phyloP scores from a whole-genome alignment of 257 asterid genomes.

The Galeopsis tetrahit region DNA sequence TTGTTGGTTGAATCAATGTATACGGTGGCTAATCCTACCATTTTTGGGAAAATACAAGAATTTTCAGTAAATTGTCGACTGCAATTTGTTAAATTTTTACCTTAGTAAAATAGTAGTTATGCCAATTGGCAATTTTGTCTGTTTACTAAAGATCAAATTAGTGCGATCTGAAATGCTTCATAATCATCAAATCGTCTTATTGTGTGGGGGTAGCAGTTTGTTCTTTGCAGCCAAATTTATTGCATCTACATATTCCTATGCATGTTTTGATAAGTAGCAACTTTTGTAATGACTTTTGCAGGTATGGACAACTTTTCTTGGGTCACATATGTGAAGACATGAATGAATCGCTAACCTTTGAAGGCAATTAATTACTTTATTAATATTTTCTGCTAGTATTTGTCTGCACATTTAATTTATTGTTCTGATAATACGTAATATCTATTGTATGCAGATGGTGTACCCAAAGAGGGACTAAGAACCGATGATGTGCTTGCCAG shows the following conservation, averaged over 20 bases:
- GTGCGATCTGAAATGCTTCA: slow-evolving; percentile 11
- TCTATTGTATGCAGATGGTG: slow-evolving; percentile 77
- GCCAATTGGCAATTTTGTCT: slow-evolving; percentile 10
- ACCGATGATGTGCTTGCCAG: slow-evolving; percentile 88
- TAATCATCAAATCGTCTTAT: neutral
- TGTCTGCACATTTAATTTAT: slow-evolving; percentile 31
- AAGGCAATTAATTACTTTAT: slow-evolving; percentile 54
- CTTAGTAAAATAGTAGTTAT: slow-evolving; percentile 23
- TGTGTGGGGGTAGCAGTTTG: slow-evolving; percentile 14
- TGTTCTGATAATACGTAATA: slow-evolving; percentile 24
- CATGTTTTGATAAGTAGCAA: slow-evolving; percentile 25
- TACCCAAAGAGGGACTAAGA: slow-evolving; percentile 95
- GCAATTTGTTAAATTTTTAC: slow-evolving; percentile 3
- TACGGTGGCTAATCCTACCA: neutral
- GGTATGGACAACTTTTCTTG: slow-evolving; percentile 80
- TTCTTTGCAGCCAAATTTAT: slow-evolving; percentile 25
- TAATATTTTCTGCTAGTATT: slow-evolving; percentile 23
- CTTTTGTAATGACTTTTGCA: slow-evolving; percentile 42
- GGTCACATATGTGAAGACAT: slow-evolving; percentile 72
- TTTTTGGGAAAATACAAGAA: neutral
- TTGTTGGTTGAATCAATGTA: slow-evolving; percentile 24
- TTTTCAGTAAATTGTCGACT: neutral
- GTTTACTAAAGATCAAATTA: slow-evolving; percentile 2
- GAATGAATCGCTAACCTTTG: slow-evolving; percentile 76
- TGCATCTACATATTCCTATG: slow-evolving; percentile 13